Conservation (phyloP, 768 basidiomycete species). For the Pisolithus sp. region DNA sequence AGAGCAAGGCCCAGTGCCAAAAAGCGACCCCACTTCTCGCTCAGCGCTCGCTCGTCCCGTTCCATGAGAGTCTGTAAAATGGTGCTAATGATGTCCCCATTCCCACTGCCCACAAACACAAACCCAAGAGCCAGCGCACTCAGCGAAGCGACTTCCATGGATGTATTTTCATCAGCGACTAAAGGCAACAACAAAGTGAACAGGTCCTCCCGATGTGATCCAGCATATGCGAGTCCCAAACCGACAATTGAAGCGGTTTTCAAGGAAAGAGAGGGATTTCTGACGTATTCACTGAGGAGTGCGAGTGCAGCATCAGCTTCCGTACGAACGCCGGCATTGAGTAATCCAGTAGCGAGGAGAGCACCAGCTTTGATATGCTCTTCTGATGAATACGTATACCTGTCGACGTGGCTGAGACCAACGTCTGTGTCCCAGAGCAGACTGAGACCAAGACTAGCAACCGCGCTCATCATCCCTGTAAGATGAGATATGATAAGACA, state of each 20-base stretch:
- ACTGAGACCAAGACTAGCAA: conserved; percentile 89
- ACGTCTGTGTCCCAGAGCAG: conserved; percentile 95
- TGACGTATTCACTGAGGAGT: conserved; percentile 83
- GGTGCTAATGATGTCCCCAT: conserved; percentile 84
- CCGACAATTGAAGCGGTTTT: conserved; percentile 88
- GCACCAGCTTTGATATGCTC: conserved; percentile 99
- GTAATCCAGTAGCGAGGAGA: conserved; percentile 87
- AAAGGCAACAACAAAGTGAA: conserved; percentile 70
- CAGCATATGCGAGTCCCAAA: conserved; percentile 89
- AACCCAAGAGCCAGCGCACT: conserved; percentile 89
- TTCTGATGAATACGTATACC: conserved; percentile 93
- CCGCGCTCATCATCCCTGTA: conserved; percentile 90
- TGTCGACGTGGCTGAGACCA: conserved; percentile 91
- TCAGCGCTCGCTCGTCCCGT: conserved; percentile 62
- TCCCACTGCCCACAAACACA: conserved; percentile 90
- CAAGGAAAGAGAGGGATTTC: conserved; percentile 77
- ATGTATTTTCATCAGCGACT: conserved; percentile 71
- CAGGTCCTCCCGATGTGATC: conserved; percentile 87
- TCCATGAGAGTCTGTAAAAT: conserved; percentile 94
- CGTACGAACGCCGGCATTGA: conserved; percentile 83
- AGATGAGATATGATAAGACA: neutral
- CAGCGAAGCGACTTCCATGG: conserved; percentile 85
- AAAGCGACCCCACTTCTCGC: conserved; percentile 93
- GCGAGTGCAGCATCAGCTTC: conserved; percentile 92
- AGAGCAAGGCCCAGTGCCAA: conserved; percentile 85